These are phyloP conservation scores for Coix lacrymajobi DNA, from an alignment of 176 grass and related monocot genomes.

Conservation along the genomic window DNA sequence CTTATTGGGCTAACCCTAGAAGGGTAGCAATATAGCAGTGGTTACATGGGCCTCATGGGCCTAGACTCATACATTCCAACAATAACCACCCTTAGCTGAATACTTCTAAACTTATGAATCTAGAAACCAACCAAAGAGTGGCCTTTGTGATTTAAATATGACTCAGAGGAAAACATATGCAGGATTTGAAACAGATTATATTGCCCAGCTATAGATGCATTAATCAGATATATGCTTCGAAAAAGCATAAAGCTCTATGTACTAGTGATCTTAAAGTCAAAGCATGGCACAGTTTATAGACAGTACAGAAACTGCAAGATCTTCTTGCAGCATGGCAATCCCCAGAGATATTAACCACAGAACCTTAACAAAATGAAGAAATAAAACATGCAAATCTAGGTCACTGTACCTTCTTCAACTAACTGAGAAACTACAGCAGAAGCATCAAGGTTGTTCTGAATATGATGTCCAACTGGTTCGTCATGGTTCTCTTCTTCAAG, in stretches of 20 bases:
- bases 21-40: too few species aligned
- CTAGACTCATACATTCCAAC: too few species aligned
- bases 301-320: conserved; percentile 2
- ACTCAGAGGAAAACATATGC: neutral
- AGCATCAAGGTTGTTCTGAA: conserved; percentile 28
- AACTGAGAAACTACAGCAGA: conserved; percentile 20
- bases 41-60: too few species aligned
- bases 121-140: neutral
- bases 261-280: neutral
- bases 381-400: neutral
- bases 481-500: conserved; percentile 30
- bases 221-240: neutral
- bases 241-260: conserved; percentile 11
- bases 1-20: too few species aligned
- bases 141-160: neutral
- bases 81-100: neutral
- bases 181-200: neutral
- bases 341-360: neutral
- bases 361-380: conserved; percentile 3
- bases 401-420: conserved; percentile 32
- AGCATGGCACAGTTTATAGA: neutral
- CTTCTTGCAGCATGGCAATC: neutral
- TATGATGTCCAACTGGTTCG: conserved; percentile 26
- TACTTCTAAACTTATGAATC: neutral
- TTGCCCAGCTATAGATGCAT: neutral